Conservation (phyloP, 257 asterid species). For the Gentiana macrophylla region DNA sequence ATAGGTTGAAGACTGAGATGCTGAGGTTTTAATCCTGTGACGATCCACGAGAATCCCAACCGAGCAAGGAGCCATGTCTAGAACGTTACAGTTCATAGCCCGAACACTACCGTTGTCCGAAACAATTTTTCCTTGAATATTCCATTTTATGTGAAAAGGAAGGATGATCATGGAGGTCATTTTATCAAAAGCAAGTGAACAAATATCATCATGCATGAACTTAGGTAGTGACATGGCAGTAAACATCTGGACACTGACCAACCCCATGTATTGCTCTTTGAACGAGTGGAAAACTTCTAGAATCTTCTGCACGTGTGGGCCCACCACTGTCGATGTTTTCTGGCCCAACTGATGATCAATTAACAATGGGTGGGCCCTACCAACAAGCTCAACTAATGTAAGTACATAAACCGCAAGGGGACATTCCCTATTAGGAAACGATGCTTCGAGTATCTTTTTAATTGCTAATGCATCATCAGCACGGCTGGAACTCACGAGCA, state of each 20-base stretch:
- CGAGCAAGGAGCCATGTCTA: conserved; percentile 80
- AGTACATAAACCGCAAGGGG: conserved; percentile 24
- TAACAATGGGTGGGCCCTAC: conserved; percentile 30
- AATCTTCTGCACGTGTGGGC: conserved; percentile 18
- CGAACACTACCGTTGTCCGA: conserved; percentile 36
- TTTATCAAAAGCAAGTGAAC: conserved; percentile 34
- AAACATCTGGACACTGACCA: conserved; percentile 19
- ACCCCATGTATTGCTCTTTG: conserved; percentile 16
- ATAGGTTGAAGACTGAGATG: conserved; percentile 16
- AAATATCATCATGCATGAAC: conserved; percentile 36
- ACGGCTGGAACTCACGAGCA: conserved; percentile 22
- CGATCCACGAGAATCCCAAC: conserved; percentile 72
- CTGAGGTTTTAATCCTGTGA: conserved; percentile 29
- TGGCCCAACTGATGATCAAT: conserved; percentile 30
- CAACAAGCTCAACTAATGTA: conserved; percentile 29
- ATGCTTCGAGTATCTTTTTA: conserved; percentile 20
- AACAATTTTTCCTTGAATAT: conserved; percentile 21
- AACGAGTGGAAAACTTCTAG: conserved; percentile 14
- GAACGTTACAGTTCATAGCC: conserved; percentile 42
- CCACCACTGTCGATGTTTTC: conserved; percentile 11
- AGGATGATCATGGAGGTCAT: conserved; percentile 24
- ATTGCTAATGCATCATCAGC: conserved; percentile 21
- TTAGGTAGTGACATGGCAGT: conserved; percentile 26
- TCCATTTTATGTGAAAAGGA: conserved; percentile 37
- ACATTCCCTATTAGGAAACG: conserved; percentile 22